phyloP scores from a whole-genome alignment of 2,329 filamentous ascomycete genomes.

The Aspergillus fumigatus region DNA sequence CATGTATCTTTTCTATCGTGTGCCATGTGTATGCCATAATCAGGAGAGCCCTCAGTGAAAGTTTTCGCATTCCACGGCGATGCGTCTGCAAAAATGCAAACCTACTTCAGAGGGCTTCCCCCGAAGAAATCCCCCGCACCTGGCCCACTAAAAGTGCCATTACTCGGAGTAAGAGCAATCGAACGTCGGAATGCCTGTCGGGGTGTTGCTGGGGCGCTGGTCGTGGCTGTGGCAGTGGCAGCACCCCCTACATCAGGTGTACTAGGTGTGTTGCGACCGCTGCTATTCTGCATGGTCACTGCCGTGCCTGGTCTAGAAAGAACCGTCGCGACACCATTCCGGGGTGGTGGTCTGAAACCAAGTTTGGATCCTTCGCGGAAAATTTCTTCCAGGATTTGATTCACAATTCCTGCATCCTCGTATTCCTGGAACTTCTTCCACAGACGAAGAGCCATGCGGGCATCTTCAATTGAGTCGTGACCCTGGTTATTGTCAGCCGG shows the following conservation, averaged over 20 bases:
- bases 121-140: slow-evolving; percentile 36
- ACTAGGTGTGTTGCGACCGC: slow-evolving; percentile 40
- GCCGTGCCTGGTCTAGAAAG: slow-evolving; percentile 38
- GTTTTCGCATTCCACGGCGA: neutral
- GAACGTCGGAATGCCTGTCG: slow-evolving; percentile 39
- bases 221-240: slow-evolving; percentile 9
- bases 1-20: neutral
- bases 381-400: slow-evolving; percentile 80
- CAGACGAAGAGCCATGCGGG: slow-evolving; percentile 80
- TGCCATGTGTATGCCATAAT: neutral
- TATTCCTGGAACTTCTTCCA: slow-evolving; percentile 90
- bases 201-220: slow-evolving; percentile 38
- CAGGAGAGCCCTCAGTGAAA: neutral
- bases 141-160: slow-evolving; percentile 37
- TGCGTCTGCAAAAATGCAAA: neutral
- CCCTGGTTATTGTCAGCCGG: slow-evolving; percentile 47
- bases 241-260: slow-evolving; percentile 31
- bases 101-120: slow-evolving; percentile 36
- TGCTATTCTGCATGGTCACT: slow-evolving; percentile 34
- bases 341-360: slow-evolving; percentile 54
- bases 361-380: slow-evolving; percentile 62
- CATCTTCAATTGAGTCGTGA: slow-evolving; percentile 95
- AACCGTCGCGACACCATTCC: slow-evolving; percentile 29
- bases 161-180: slow-evolving; percentile 40
- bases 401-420: slow-evolving; percentile 75